Evolutionary conservation across 164 flowering plant species (phyloP).

Genomic region (Houttuynia cordata): DNA sequence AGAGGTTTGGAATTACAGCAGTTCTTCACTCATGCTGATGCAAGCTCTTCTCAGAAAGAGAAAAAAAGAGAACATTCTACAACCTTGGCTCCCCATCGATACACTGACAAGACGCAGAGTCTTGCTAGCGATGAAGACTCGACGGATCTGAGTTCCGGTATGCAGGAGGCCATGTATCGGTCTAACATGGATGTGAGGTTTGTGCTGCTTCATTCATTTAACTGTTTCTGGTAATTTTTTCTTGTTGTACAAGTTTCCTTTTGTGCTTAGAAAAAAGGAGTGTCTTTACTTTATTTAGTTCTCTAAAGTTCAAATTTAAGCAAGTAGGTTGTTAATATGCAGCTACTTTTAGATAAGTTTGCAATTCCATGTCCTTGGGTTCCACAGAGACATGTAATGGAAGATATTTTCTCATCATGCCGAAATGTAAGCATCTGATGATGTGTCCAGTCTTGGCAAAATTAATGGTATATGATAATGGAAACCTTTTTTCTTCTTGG

Average conservation of each 20-base stretch:
- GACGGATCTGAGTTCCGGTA: slow-evolving; percentile 85
- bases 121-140: slow-evolving; percentile 47
- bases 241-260: neutral
- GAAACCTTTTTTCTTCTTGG: too few relatives aligned
- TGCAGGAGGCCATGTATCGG: slow-evolving; percentile 97
- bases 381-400: too few relatives aligned
- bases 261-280: too few relatives aligned
- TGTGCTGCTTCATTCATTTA: neutral
- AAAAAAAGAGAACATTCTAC: slow-evolving; percentile 25
- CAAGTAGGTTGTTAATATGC: too few relatives aligned
- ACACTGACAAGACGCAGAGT: slow-evolving; percentile 14
- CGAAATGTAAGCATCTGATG: too few relatives aligned
- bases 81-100: neutral
- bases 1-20: slow-evolving; percentile 51
- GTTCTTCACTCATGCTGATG: slow-evolving; percentile 65
- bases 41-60: slow-evolving; percentile 43
- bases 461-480: too few relatives aligned
- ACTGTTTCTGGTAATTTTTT: neutral
- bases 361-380: too few relatives aligned
- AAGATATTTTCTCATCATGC: too few relatives aligned
- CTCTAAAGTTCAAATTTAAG: too few relatives aligned
- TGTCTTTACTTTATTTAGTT: too few relatives aligned
- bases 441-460: too few relatives aligned
- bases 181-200: slow-evolving; percentile 96
- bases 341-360: too few relatives aligned